Base-by-base conservation (phyloP, 768 basidiomycete genomes). In the Suillus subluteus region DNA sequence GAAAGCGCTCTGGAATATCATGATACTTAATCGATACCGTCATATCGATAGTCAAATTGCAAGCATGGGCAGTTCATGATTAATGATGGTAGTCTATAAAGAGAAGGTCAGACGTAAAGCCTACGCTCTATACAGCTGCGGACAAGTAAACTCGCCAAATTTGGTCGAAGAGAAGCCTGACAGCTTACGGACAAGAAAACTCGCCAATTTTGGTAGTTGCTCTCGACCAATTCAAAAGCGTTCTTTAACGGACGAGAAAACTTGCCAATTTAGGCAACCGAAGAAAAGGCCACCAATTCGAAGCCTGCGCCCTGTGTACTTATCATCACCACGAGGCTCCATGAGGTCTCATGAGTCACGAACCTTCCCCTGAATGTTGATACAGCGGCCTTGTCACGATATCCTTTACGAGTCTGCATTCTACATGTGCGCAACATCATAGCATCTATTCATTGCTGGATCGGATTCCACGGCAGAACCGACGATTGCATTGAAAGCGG, bases 21-120 rank as follows among this genome's bases (percentile, higher is more conserved):
- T 18, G 16, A 54, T 16, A n/a, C n/a, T n/a, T n/a, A 11, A 32
- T 32, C 21, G 21, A 56, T 35, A 13, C 18, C 32, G 21, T 56
- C 32, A 12, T 56, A 56, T 21, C 18, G 5, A 35, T 35, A 6
- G 55, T 35, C 55, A 21, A 56, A 56, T 56, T 12, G 55, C 5
- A 35, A 56, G 30, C 18, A 35, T 30, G 50, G 26, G 50, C 50
- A 26, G 26, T 26, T 26, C 26, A 26, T 26, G 26, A 26, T 26
- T 2, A 26, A 26, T 26, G 26, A 26, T 26, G 26, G 26, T 9
- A 52, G 26, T 52, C 50, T 15, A 30, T 16, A 54, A 52, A 32
- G 52, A 52, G 15, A 52, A 52, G 15, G 50, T 7, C 50, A 30
- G 54, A 55, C 54, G 54, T 55, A 55, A 55, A 35, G 37, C 37